phyloP scores from a whole-genome alignment of 768 basidiomycete genomes.

The Hericium coralloides region DNA sequence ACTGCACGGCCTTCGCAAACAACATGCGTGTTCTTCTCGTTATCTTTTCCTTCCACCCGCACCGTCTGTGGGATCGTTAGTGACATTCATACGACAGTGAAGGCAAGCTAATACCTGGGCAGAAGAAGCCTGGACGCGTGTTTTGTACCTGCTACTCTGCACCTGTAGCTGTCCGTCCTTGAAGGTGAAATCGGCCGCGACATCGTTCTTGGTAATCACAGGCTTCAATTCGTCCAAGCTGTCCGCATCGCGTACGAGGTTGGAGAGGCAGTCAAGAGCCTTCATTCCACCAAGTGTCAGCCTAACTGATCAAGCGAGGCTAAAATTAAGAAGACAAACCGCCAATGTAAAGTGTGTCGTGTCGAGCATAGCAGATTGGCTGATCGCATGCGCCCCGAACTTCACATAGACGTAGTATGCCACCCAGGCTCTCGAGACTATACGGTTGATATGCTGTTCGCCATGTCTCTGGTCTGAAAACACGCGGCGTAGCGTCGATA shows the following conservation, averaged over 20 bases:
- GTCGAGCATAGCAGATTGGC: no score
- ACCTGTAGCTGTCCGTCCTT: conserved; percentile 27
- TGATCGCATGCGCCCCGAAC: no score
- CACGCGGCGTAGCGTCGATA: background rate
- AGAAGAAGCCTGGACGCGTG: conserved; percentile 29
- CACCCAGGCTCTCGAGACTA: background rate
- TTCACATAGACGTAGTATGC: background rate
- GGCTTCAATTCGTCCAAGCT: conserved; percentile 44
- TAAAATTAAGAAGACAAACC: no score
- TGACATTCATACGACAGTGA: background rate
- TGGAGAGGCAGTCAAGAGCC: background rate
- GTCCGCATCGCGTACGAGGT: conserved; percentile 10
- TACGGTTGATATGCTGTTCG: background rate
- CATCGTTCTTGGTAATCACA: conserved; percentile 30
- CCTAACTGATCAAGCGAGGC: no score
- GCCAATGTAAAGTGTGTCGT: no score
- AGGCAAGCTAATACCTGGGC: conserved; percentile 27
- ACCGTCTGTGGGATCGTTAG: conserved; percentile 12
- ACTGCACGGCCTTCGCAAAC: conserved; percentile 15
- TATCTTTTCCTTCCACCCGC: background rate
- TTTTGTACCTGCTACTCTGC: conserved; percentile 33
- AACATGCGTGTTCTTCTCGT: background rate
- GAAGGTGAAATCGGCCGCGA: conserved; percentile 20
- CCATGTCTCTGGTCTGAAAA: background rate
- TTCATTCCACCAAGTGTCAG: background rate